Evolutionary conservation across 495 filamentous ascomycete species (phyloP), one percentile per base, ranked within the genome.

Genomic region (Penicillium subrubescens): DNA sequence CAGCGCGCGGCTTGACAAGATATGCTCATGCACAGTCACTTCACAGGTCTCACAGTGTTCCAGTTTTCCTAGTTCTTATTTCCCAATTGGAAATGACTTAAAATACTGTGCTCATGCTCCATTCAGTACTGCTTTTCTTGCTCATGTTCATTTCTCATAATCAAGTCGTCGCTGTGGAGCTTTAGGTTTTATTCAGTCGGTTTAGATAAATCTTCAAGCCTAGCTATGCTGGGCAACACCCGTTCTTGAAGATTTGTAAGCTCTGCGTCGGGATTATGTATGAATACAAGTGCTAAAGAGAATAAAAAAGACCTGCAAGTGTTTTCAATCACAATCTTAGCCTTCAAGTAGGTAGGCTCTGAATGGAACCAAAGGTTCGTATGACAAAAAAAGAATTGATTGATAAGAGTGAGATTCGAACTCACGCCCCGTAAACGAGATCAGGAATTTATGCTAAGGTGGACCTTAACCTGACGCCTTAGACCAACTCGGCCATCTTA

Each of bases 321-420:
- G n/a, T n/a, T n/a, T n/a, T n/a, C n/a, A n/a, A n/a, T n/a, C n/a
- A n/a, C n/a, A n/a, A n/a, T n/a, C n/a, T n/a, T n/a, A n/a, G n/a
- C n/a, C n/a, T n/a, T n/a, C n/a, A n/a, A n/a, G n/a, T n/a, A n/a
- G n/a, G n/a, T n/a, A n/a, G n/a, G n/a, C n/a, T n/a, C n/a, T n/a
- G n/a, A n/a, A n/a, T n/a, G n/a, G n/a, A n/a, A n/a, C n/a, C n/a
- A 37, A 37, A 37, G 14, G 10, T 37, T 37, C 35, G 2, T 21
- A 37, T 31, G 27, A 44, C 39, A 43, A 58, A 53, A 61, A 61
- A 15, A 43, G 5, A 61, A 33, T 53, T 29, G 31, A 56, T 37
- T 72, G 74, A 75, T 65, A 75, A 75, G 72, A 73, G 74, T 75
- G 74, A 67, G 74, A 75, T 72, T 76, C 67, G 74, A 76, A 76